phyloP scores from a whole-genome alignment of 768 basidiomycete genomes.

The Mycena pura region DNA sequence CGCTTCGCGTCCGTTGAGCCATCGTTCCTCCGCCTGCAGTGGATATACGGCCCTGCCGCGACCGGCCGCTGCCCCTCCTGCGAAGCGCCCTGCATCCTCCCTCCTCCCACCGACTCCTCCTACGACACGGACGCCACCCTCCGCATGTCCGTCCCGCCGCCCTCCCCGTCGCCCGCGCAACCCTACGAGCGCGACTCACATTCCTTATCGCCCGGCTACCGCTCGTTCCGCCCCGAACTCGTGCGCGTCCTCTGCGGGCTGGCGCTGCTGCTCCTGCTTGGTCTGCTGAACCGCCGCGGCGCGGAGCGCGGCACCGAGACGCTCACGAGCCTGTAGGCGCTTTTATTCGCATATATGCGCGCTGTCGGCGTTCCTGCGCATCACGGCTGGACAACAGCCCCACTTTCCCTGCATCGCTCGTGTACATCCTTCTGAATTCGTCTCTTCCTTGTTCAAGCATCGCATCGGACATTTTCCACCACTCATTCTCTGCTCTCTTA shows the following conservation, averaged over 20 bases:
- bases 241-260: slow-evolving; percentile 2
- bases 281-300: slow-evolving; percentile 49
- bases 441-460: too few species aligned
- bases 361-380: too few species aligned
- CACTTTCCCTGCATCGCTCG: too few species aligned
- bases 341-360: too few species aligned
- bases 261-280: slow-evolving; percentile 44
- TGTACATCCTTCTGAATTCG: too few species aligned
- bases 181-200: background rate
- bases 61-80: slow-evolving; percentile 20
- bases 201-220: background rate
- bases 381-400: too few species aligned
- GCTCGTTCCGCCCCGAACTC: slow-evolving; percentile 1
- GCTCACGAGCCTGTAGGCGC: too few species aligned
- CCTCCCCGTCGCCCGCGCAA: background rate
- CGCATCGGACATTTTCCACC: too few species aligned
- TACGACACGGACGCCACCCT: background rate
- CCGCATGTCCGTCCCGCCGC: background rate
- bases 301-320: too few species aligned
- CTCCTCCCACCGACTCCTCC: background rate
- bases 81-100: slow-evolving; percentile 16
- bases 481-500: too few species aligned
- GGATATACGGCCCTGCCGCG: slow-evolving; percentile 20
- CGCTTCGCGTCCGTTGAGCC: background rate
- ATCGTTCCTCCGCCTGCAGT: background rate